Base-by-base conservation (phyloP, 371 early-diverging fungal genomes). In the Chytridiales sp. region DNA sequence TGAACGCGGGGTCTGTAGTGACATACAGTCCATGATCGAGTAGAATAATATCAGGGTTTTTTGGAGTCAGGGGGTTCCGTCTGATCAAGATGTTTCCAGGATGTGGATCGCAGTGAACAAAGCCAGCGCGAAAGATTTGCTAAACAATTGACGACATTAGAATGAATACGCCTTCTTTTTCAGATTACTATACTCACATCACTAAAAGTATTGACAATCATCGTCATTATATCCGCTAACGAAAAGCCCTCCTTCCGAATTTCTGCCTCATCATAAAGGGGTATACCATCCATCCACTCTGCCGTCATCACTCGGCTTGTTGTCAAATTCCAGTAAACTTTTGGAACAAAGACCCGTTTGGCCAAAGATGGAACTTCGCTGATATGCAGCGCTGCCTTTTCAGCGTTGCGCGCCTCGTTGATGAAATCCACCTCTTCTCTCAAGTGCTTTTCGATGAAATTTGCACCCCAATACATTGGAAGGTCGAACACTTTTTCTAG, bases 21-120 rank as follows among this genome's bases (percentile, higher is more conserved):
- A 93, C 85, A 61, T 93, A 95, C 17, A 95, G 80, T 1, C 96
- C 96, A 71, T 95, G 96, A 58, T 95, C 95, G 47, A 95, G 80
- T n/a, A 94, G 71, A 0, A 94, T 84, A 26, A 89, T 63, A 64
- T 88, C 81, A 3, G 84, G 75, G 30, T 79, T 79, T 1, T 69
- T 75, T 46, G 73, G 70, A 5, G 82, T 66, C 0, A 55, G 54
- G 0, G 94, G 92, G 52, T 88, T 77, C 38, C 70, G 69, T n/a
- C 94, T 80, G 0, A 94, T 81, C 0, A 94, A 72, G 21, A 94
- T 79, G 70, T 94, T 95, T 4, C 94, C 95, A 1, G 91, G 90
- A 61, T 92, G 91, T 9, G 93, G 46, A 32, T 47, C 17, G 49
- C 1, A 53, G 60, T 94, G 94, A 1, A 95, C 89, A 72, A 92